Percentiles rank a stretch among this genome's conserved stretches.
These are phyloP conservation scores for Nicotiana paniculata DNA, from an alignment of 257 asterid species.

Conservation along the genomic window DNA sequence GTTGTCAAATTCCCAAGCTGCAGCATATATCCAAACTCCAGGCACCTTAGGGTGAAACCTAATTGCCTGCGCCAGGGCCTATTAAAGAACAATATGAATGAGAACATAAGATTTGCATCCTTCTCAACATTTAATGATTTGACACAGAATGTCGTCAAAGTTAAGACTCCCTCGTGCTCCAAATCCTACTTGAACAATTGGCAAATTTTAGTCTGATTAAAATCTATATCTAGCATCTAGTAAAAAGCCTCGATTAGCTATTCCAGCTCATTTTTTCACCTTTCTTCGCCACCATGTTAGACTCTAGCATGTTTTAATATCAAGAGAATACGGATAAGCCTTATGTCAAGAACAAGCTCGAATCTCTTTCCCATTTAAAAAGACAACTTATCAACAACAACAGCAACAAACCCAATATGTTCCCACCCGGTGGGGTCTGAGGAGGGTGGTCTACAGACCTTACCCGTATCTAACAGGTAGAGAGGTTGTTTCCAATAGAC, in stretches of 20 bases:
- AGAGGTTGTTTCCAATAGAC: too few species aligned
- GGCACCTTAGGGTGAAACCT: slow-evolving; percentile 93
- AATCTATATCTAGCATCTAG: not conserved
- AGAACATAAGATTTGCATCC: not conserved
- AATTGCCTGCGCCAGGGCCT: slow-evolving; percentile 81
- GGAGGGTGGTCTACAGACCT: too few species aligned
- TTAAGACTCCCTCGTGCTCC: not conserved
- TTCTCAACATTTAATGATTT: not conserved
- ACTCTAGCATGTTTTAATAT: not conserved
- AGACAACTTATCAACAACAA: not conserved
- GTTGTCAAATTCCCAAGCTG: slow-evolving; percentile 91
- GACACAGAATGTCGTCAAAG: not conserved
- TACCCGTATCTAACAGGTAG: too few species aligned
- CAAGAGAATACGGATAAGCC: not conserved
- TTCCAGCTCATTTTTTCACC: not conserved
- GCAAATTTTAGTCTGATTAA: not conserved
- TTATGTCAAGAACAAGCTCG: not conserved
- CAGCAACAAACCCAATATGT: too few species aligned
- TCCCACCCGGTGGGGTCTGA: too few species aligned
- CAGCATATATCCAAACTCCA: slow-evolving; percentile 92
- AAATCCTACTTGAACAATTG: not conserved
- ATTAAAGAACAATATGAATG: slow-evolving; percentile 10
- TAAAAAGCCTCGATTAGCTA: not conserved
- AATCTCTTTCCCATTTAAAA: not conserved
- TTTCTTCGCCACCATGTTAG: not conserved